Evolutionary conservation across 2,329 filamentous ascomycete genomes (phyloP).

Genomic region (Pseudogymnoascus sp.): DNA sequence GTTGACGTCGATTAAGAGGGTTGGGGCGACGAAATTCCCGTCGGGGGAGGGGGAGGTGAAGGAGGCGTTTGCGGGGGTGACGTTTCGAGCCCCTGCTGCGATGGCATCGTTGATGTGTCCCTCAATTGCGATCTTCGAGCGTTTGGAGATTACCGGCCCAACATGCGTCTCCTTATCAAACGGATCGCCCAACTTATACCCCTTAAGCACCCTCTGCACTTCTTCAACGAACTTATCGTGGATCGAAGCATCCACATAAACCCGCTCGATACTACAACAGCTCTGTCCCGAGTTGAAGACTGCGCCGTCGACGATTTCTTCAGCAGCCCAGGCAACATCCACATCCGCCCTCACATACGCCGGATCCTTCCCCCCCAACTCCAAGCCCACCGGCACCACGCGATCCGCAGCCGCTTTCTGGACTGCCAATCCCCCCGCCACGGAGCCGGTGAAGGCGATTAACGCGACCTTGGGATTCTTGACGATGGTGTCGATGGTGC

Average conservation of each 20-base stretch:
- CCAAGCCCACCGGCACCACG: constrained; percentile 77
- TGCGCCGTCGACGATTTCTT: constrained; percentile 91
- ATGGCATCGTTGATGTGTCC: constrained; percentile 77
- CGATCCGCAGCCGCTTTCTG: constrained; percentile 79
- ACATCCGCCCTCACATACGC: constrained; percentile 84
- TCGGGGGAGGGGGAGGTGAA: constrained; percentile 66
- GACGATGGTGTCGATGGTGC: constrained; percentile 70
- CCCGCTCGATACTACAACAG: constrained; percentile 85
- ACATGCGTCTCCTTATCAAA: constrained; percentile 71
- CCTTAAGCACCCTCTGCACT: constrained; percentile 69
- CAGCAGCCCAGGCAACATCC: constrained; percentile 82
- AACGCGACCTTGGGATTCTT: constrained; percentile 68
- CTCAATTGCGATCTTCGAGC: constrained; percentile 68
- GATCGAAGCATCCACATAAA: constrained; percentile 82
- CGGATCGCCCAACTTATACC: constrained; percentile 85
- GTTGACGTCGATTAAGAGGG: constrained; percentile 68
- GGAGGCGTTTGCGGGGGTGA: constrained; percentile 72
- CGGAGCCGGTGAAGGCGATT: constrained; percentile 90
- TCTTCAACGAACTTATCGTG: constrained; percentile 77
- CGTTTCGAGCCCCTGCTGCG: constrained; percentile 73
- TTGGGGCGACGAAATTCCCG: constrained; percentile 85
- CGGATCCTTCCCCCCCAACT: constrained; percentile 91
- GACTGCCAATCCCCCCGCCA: constrained; percentile 77
- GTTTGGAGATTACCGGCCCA: constrained; percentile 80
- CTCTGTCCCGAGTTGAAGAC: constrained; percentile 98